Conservation (phyloP, 2,329 filamentous ascomycete genomes). For the Fusarium sp. region DNA sequence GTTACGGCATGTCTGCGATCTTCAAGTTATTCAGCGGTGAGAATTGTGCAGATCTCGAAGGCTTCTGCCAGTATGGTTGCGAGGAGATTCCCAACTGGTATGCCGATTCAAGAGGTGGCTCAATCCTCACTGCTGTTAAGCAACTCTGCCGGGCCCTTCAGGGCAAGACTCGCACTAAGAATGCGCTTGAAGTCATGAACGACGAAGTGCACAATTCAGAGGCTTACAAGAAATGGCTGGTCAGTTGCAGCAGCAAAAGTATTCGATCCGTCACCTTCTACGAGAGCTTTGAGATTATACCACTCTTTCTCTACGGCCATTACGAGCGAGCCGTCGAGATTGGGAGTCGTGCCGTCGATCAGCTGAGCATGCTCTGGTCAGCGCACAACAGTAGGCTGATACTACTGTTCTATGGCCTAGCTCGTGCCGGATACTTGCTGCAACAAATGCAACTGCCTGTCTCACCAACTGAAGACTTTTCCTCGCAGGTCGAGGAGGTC, state of each 20-base stretch:
- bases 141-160: slow-evolving; percentile 77
- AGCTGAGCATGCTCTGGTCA: slow-evolving; percentile 66
- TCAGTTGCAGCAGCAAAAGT: slow-evolving; percentile 64
- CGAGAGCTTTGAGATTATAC: slow-evolving; percentile 72
- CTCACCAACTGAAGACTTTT: slow-evolving; percentile 55
- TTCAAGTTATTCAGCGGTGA: slow-evolving; percentile 77
- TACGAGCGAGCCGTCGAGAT: slow-evolving; percentile 69
- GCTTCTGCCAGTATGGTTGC: slow-evolving; percentile 76
- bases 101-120: slow-evolving; percentile 76
- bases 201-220: slow-evolving; percentile 73
- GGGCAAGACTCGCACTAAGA: slow-evolving; percentile 71
- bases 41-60: slow-evolving; percentile 75
- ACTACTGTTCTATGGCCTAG: slow-evolving; percentile 69
- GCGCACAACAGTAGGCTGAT: slow-evolving; percentile 67
- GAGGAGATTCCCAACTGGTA: slow-evolving; percentile 80
- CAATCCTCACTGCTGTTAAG: slow-evolving; percentile 71
- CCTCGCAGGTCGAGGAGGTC: slow-evolving; percentile 58
- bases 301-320: slow-evolving; percentile 71
- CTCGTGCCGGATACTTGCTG: slow-evolving; percentile 64
- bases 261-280: slow-evolving; percentile 75
- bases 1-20: slow-evolving; percentile 73
- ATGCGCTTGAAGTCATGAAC: slow-evolving; percentile 68
- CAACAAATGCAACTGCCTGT: slow-evolving; percentile 61
- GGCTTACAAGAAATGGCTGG: slow-evolving; percentile 69
- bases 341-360: slow-evolving; percentile 61